These are phyloP conservation scores for Russula olivacea DNA, from an alignment of 768 basidiomycete species.

Conservation along the genomic window DNA sequence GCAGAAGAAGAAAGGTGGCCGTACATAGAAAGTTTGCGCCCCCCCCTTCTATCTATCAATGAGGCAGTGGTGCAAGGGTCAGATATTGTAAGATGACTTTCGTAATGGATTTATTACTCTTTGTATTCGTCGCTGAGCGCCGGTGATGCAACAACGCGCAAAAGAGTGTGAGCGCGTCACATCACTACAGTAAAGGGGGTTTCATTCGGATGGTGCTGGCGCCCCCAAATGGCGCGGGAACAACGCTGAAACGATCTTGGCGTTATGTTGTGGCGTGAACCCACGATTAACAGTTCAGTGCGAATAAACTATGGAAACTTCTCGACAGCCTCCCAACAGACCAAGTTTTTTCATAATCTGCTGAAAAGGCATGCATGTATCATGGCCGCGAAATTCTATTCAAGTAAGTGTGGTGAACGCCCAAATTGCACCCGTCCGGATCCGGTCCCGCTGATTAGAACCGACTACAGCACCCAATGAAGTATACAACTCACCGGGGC, in stretches of 20 bases:
- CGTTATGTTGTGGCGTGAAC: no score
- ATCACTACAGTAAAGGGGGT: not conserved
- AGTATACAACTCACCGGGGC: not conserved
- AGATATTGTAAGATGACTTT: constrained; percentile 1
- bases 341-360: no score
- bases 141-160: not conserved
- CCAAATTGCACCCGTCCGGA: not conserved
- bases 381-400: constrained; percentile 70
- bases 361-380: constrained; percentile 64
- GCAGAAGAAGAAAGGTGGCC: constrained; percentile 86
- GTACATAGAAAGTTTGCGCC: constrained; percentile 35
- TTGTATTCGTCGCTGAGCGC: not conserved
- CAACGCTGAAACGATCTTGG: not conserved
- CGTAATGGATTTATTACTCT: constrained; percentile 9
- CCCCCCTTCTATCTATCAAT: not conserved
- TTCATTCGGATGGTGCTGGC: not conserved
- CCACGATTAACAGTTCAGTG: not conserved
- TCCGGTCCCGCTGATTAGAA: constrained; percentile 13
- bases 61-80: not conserved
- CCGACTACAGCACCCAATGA: constrained; percentile 4
- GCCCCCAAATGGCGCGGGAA: not conserved
- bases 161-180: not conserved
- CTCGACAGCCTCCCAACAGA: not conserved
- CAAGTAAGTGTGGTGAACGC: constrained; percentile 46
- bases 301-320: not conserved